phyloP scores from a whole-genome alignment of 2,329 filamentous ascomycete species.

The Diaporthe destruens region DNA sequence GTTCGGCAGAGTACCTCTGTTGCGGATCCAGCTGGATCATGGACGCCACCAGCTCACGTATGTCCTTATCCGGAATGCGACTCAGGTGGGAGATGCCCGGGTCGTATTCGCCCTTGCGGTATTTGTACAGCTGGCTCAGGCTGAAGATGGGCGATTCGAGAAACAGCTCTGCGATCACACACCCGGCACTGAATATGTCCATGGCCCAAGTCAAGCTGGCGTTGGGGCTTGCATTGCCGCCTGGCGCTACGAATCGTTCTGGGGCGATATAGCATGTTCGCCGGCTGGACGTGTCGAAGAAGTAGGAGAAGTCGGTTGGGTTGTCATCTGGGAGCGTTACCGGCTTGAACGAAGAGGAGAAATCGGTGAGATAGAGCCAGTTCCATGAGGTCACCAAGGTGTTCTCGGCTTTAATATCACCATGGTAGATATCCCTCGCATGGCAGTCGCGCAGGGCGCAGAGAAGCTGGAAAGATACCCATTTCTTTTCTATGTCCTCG shows the following conservation, averaged over 20 bases:
- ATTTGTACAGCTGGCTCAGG: constrained; percentile 95
- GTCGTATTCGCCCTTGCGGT: constrained; percentile 92
- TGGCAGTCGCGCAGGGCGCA: constrained; percentile 95
- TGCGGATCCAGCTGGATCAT: constrained; percentile 98
- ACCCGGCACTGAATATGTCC: constrained; percentile 98
- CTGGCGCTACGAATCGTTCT: constrained; percentile 85
- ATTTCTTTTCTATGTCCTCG: constrained; percentile 98
- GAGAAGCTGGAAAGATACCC: constrained; percentile 95
- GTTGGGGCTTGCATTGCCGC: constrained; percentile 71
- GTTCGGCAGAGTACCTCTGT: constrained; percentile 90
- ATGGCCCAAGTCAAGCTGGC: constrained; percentile 86
- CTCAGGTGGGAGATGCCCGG: constrained; percentile 83
- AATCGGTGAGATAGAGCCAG: constrained; percentile 98
- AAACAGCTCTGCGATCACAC: constrained; percentile 96
- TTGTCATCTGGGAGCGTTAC: constrained; percentile 96
- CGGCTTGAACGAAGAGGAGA: constrained; percentile 95
- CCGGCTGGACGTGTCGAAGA: constrained; percentile 92
- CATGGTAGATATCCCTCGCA: constrained; percentile 88
- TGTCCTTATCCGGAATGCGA: constrained; percentile 87
- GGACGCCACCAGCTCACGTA: constrained; percentile 89
- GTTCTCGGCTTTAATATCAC: constrained; percentile 99
- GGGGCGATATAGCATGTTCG: constrained; percentile 96
- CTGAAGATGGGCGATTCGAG: constrained; percentile 97
- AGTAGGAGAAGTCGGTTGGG: constrained; percentile 96
- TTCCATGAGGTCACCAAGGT: constrained; percentile 98